Base-by-base conservation (phyloP, 1,139 yeast genomes). In the Suhomyces bribrorum region DNA sequence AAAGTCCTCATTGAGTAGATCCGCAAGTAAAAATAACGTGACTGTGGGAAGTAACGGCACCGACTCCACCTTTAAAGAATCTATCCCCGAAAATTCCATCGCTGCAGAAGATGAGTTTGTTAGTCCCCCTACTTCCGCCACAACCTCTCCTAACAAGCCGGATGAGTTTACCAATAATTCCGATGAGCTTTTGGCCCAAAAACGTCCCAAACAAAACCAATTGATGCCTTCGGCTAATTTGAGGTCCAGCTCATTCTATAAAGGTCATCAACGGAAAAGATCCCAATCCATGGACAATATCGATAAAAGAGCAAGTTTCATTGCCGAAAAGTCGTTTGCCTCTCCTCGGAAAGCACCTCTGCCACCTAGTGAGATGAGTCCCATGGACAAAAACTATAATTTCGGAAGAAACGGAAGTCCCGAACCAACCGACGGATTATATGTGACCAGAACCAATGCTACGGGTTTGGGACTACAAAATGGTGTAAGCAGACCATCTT, bases 321-420 rank as follows among this genome's bases (percentile, higher is more conserved):
- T 48, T 25, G 47, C 50, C 8, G 47, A 49, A 5, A 48, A 46
- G 26, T 41, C 53, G 3, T 79, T 81, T 52, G 56, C 68, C 23
- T 80, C 86, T 0, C 87, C 86, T 16, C 67, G 86, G 56, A 77
- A 67, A 50, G 83, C 86, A 0, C 86, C 86, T 1, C 70, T 69
- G 38, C 83, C 83, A 5, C 83, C 83, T 2, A 54, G 66, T 5
- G 67, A 65, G 33, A 69, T 74, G 31, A 72, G 63, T 37, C 62
- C 66, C 4, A 38, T 57, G 39, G 54, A 55, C 41, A 48, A 49
- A 9, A 39, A 32, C 24, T 62, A 45, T 44, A 54, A 53, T 38
- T 64, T 62, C 45, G 68, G 66, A 5, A 48, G 51, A 4, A 43
- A 56, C 5, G 61, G 51, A 9, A 49, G 51, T 7, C 45, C 57